Base-by-base conservation (phyloP, 2,329 filamentous ascomycete genomes). In the Colletotrichum sp. region DNA sequence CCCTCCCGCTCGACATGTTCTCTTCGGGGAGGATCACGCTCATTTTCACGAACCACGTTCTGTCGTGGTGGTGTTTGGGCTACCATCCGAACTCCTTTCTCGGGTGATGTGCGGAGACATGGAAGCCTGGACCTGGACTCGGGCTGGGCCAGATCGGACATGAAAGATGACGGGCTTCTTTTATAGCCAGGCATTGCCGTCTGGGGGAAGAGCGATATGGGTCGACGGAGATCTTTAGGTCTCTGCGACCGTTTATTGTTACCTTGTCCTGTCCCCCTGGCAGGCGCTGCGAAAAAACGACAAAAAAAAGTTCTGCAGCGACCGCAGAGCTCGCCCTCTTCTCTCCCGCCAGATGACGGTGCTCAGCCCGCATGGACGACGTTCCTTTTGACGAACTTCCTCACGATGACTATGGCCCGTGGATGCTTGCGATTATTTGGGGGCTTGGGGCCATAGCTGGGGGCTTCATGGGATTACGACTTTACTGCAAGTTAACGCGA, bases 401-500 rank as follows among this genome's bases (percentile, higher is more conserved):
- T 24, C 63, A 77, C 59, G 76, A 73, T 66, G 73, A 77, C 69
- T 69, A 77, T 26, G 69, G 76, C 44, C 76, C 73, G 15, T 24
- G 39, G 36, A 21, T 77, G 26, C 74, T 77, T 6, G 64, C 55
- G 10, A 72, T 68, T 8, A 28, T 78, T 10, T 78, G 77, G 77
- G n/a, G 36, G 13, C 66, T 78, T 12, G 36, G 44, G 6, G 44
- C 32, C 69, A 55, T 77, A 5, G 65, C 79, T 8, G 59, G 65
- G 4, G 55, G 71, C 24, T 79, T 80, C 64, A 70, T 80, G 15
- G 71, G 49, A 5, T 72, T 80, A 49, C 68, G 79, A 16, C 24
- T 80, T 9, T 79, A 78, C 75, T 78, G 76, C 77, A 80, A 80
- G 74, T 60, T 78, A 49, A 77, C 60, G 44, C 65, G 71, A 28